phyloP scores from a whole-genome alignment of 768 basidiomycete genomes.

The Hypholoma sublateritium region DNA sequence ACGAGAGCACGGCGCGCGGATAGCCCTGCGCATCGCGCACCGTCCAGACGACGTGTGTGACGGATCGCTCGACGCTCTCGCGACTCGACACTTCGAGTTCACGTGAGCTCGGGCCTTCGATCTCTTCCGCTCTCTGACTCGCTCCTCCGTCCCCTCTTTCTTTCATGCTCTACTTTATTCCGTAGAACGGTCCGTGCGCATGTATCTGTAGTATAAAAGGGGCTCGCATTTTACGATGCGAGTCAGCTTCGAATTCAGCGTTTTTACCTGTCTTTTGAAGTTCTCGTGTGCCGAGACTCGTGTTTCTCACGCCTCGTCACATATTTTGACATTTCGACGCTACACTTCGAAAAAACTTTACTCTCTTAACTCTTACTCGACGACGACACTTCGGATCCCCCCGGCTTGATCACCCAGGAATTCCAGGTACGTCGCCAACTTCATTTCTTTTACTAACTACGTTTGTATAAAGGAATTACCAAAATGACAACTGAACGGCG shows the following conservation, averaged over 20 bases:
- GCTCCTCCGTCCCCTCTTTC: neutral
- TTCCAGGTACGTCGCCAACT: slow-evolving; percentile 1
- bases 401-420: slow-evolving; percentile 7
- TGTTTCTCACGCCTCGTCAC: slow-evolving; percentile 6
- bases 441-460: too few relatives aligned
- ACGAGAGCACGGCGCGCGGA: too few relatives aligned
- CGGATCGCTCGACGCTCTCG: neutral
- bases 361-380: slow-evolving; percentile 2
- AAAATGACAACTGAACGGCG: too few relatives aligned
- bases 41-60: too few relatives aligned
- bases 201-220: neutral
- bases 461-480: too few relatives aligned
- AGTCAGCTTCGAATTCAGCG: neutral
- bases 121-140: neutral
- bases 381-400: slow-evolving; percentile 2
- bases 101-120: neutral
- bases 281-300: slow-evolving; percentile 6
- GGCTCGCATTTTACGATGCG: neutral
- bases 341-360: neutral
- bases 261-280: slow-evolving; percentile 9
- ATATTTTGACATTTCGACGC: slow-evolving; percentile 8
- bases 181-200: neutral
- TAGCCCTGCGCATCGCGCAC: too few relatives aligned
- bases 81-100: neutral
- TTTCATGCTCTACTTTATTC: neutral